Evolutionary conservation across 345 rosid genomes (phyloP), one percentile per base, ranked within the genome.

Genomic region (Cardamine resedifolia): DNA sequence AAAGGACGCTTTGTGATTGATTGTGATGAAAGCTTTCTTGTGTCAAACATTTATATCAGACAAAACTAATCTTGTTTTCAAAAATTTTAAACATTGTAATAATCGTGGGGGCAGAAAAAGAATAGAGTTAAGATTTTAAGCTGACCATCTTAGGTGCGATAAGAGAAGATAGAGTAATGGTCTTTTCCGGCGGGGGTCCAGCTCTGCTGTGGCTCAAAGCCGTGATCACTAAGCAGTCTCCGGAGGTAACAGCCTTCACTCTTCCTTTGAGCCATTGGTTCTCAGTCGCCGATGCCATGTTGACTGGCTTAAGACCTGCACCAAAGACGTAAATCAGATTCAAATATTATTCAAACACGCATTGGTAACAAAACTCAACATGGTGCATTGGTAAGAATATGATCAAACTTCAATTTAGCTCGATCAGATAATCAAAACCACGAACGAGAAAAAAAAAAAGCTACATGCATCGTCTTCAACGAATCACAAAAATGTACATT

Each of bases 221-320:
- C 50, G 79, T 83, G 39, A 94, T 70, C 12, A 94, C 91, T 84
- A 91, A 81, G 79, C 85, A 79, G 82, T 91, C 97, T 34, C 99
- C 97, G 1, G 98, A 91, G 2, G 89, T 68, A 56, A 94, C 96
- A 34, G 93, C 85, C 79, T 94, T 94, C 70, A 94, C 98, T 83
- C 76, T 89, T 19, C 86, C 97, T 63, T 80, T 87, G 78, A 82
- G 87, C 87, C 87, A 85, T 76, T 69, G 75, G 53, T 72, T 73
- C 72, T 80, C 80, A 44, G 58, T 81, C 24, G 84, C 80, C 18
- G 81, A 48, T 20, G 85, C 82, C 85, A 84, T 84, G 4, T 63
- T 78, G 33, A 74, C 79, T 72, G 27, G 77, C 66, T 70, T 70
- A 71, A 60, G 65, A 78, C 75, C 85, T 81, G 38, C 72, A 77